Evolutionary conservation across 257 asterid species (phyloP), one percentile per base, ranked within the genome.

Genomic region (Asclepias syriaca): DNA sequence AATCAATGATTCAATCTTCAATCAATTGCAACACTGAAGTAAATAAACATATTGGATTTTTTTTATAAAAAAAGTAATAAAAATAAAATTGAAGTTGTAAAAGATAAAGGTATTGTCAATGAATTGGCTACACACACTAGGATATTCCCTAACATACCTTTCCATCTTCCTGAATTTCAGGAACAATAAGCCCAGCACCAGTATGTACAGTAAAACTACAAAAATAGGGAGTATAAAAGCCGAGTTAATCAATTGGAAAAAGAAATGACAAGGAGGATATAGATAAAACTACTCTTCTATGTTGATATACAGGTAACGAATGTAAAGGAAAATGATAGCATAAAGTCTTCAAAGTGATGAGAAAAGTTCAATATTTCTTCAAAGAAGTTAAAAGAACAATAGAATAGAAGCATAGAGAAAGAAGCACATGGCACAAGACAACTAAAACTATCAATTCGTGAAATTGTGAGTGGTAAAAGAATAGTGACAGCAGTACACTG

Each of bases 181-280:
- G 98, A 75, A 93, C 84, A 75, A 93, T 91, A 46, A 89, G 86
- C 68, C 98, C 98, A 59, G 98, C 98, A 65, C 93, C 96, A 65
- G 97, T 93, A 72, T 90, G 93, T 74, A 93, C 83, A 13, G 90
- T 90, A 85, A 87, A 93, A 76, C 98, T 93, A 84, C 83, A 82
- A 69, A 37, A 79, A 18, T 6, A 2, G 68, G 0, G 16, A 4
- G n/a, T 19, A 1, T 18, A 61, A 43, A 1, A 66, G 18, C 18
- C 6, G 0, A 63, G 61, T 46, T 19, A 49, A 22, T 8, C 15
- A 53, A 29, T n/a, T 15, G 7, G 57, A 48, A 57, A 40, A 29
- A 18, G 40, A 57, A 19, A 58, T 18, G 45, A n/a, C 24, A 32
- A 11, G 1, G 48, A 75, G 60, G 34, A 75, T 59, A 59, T 32